Conservation (phyloP, 345 rosid genomes). For the Brassica cretica region DNA sequence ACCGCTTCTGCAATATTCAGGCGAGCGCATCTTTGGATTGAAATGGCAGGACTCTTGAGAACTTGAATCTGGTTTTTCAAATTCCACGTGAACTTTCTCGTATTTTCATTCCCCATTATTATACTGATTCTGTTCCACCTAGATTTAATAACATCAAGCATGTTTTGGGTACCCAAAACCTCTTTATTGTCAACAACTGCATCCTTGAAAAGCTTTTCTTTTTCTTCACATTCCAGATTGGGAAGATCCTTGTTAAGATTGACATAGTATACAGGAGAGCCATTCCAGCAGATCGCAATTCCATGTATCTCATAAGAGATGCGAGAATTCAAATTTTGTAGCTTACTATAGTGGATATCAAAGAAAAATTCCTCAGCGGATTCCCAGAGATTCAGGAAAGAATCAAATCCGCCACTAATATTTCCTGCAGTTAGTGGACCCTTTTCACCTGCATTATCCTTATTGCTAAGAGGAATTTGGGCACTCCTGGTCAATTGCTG, state of each 20-base stretch:
- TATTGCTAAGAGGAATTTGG: conserved; percentile 34
- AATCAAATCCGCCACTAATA: conserved; percentile 74
- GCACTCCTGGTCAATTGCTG: conserved; percentile 33
- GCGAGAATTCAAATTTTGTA: conserved; percentile 48
- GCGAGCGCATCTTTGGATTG: conserved; percentile 61
- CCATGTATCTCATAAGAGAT: conserved; percentile 78
- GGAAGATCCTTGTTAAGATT: conserved; percentile 79
- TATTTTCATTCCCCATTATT: conserved; percentile 65
- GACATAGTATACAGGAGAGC: conserved; percentile 78
- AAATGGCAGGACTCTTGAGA: conserved; percentile 66
- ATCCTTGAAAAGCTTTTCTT: conserved; percentile 35
- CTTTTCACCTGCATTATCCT: conserved; percentile 49
- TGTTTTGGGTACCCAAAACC: conserved; percentile 38
- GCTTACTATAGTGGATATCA: conserved; percentile 76
- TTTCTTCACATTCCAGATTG: conserved; percentile 46
- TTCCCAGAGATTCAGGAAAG: conserved; percentile 85
- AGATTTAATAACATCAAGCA: conserved; percentile 49
- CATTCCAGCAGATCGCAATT: conserved; percentile 87
- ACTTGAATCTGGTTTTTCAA: conserved; percentile 86
- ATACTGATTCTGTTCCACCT: conserved; percentile 77
- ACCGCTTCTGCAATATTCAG: conserved; percentile 44
- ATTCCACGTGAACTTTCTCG: conserved; percentile 84
- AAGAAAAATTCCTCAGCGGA: conserved; percentile 67
- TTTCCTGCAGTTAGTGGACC: conserved; percentile 74
- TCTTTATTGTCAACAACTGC: conserved; percentile 41